Base-by-base conservation (phyloP, 176 grass and related monocot genomes). In the Ensete ventricosum region DNA sequence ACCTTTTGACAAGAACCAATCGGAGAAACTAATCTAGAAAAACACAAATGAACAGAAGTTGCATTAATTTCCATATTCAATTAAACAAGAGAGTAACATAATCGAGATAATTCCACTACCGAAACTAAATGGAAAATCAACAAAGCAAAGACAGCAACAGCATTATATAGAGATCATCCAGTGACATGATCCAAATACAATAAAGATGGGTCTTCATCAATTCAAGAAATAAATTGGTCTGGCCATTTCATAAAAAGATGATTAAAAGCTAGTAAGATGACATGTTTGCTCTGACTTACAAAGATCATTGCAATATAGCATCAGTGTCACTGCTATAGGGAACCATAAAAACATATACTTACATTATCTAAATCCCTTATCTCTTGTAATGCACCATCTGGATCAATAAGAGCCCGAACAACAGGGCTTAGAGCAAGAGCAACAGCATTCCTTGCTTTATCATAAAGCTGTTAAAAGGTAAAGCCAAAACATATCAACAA, bases 1-100 rank as follows among this genome's bases (percentile, higher is more conserved):
- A 54, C 94, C 94, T 93, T 87, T 98, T n/a, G 90, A 93, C 76
- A 98, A 79, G 80, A 98, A 98, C 94, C 94, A 98, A 84, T 93
- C 84, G 70, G 77, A 85, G 80, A 98, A 98, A 84, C 87, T 92
- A 75, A 97, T 77, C 93, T 97, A 81, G 72, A 81, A 85, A 86
- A 74, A 52, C 73, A 71, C 19, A 70, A 43, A 70, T 29, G 25
- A 50, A 50, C 17, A 79, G 11, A 24, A 50, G n/a, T 78, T 78
- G 11, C 27, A 19, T 60, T 76, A 23, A 62, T 50, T 62, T 49
- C 55, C 58, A 62, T 14, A n/a, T 49, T 34, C 9, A 49, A 60
- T 53, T 54, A 66, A 65, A 77, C 21, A 53, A 24, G 8, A 53
- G 0, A 58, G 23, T 43, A 14, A 25, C 19, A 26, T 29, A 26